Evolutionary conservation across 306 rosid genomes (phyloP).

Genomic region (Lathyrus sativus): DNA sequence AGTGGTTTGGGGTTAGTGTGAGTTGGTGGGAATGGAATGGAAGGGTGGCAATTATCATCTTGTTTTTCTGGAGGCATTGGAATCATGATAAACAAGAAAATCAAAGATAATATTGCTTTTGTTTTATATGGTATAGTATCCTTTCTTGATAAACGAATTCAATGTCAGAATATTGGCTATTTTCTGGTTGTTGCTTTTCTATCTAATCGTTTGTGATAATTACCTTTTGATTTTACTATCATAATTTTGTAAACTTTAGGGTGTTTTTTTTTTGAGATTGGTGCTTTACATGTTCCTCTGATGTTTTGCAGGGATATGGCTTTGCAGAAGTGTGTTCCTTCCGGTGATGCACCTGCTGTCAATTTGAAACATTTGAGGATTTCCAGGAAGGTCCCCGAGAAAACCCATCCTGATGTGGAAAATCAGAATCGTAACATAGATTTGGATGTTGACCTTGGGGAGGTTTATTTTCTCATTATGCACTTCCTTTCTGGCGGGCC

Average conservation of each 20-base stretch:
- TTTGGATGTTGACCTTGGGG: slow-evolving; percentile 79
- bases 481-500: slow-evolving; percentile 97
- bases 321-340: slow-evolving; percentile 70
- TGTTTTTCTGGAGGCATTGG: slow-evolving; percentile 17
- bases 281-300: slow-evolving; percentile 34
- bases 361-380: slow-evolving; percentile 63
- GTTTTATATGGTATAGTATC: slow-evolving; percentile 23
- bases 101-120: slow-evolving; percentile 30
- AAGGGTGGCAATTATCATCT: slow-evolving; percentile 22
- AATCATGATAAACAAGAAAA: slow-evolving; percentile 22
- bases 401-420: slow-evolving; percentile 46
- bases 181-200: slow-evolving; percentile 19
- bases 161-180: slow-evolving; percentile 23
- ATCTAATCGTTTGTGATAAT: slow-evolving; percentile 7
- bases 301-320: slow-evolving; percentile 77
- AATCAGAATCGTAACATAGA: slow-evolving; percentile 57
- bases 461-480: slow-evolving; percentile 95
- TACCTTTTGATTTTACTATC: slow-evolving; percentile 16
- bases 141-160: slow-evolving; percentile 26
- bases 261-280: not conserved
- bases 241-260: slow-evolving; percentile 13
- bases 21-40: slow-evolving; percentile 22
- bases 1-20: slow-evolving; percentile 6
- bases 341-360: slow-evolving; percentile 66
- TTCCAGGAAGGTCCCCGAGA: slow-evolving; percentile 56